Percentiles rank a stretch among this genome's conserved stretches.
These are phyloP conservation scores for Iberis amara DNA, from an alignment of 441 rosid genomes.

Conservation along the genomic window DNA sequence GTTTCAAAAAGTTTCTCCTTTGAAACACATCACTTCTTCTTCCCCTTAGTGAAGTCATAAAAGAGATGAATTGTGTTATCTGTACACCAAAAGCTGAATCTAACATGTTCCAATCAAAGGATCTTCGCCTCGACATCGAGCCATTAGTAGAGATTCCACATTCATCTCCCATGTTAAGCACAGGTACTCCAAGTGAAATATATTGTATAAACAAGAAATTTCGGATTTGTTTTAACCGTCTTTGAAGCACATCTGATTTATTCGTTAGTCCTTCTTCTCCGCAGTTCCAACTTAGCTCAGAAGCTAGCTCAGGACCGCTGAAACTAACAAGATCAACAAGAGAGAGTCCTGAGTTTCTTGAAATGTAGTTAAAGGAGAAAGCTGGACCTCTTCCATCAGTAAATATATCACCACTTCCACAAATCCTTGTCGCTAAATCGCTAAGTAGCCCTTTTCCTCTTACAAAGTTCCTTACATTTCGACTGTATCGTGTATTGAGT, in stretches of 20 bases:
- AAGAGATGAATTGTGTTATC: constrained; percentile 64
- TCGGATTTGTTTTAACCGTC: constrained; percentile 75
- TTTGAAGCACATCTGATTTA: constrained; percentile 59
- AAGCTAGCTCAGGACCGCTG: constrained; percentile 43
- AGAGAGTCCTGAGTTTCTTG: constrained; percentile 78
- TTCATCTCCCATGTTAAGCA: constrained; percentile 93
- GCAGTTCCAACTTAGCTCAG: constrained; percentile 86
- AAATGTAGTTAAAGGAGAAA: constrained; percentile 63
- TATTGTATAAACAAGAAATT: constrained; percentile 69
- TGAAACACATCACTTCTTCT: constrained; percentile 71
- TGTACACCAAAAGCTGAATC: constrained; percentile 61
- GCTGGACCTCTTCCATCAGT: constrained; percentile 85
- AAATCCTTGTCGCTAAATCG: constrained; percentile 77
- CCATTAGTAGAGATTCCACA: constrained; percentile 79
- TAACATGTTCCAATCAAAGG: constrained; percentile 64
- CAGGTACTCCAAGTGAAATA: constrained; percentile 77
- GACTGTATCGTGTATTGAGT: constrained; percentile 56
- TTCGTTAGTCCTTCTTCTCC: constrained; percentile 91
- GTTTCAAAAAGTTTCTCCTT: constrained; percentile 48
- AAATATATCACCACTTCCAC: constrained; percentile 84
- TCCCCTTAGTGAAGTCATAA: constrained; percentile 53
- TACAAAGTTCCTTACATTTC: constrained; percentile 58
- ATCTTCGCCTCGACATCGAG: constrained; percentile 42
- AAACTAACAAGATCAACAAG: constrained; percentile 87
- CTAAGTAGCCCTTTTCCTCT: constrained; percentile 64